A percentile compares a stretch with the other conserved stretches of the same genome.
Conservation (phyloP, 2,329 filamentous ascomycete genomes). For the Fusarium chaquense region DNA sequence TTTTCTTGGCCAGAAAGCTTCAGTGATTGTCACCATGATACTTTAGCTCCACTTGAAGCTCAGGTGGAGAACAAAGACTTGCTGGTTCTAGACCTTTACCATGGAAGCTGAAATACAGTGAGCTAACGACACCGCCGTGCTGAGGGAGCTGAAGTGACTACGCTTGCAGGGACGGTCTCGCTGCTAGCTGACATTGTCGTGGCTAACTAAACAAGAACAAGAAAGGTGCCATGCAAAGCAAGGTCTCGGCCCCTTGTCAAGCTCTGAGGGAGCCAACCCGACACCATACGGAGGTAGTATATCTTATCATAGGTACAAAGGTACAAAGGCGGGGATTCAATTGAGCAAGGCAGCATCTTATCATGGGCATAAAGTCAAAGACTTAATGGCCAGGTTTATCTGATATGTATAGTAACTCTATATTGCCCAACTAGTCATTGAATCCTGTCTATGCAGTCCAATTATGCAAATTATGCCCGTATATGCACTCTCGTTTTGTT, state of each 20-base stretch:
- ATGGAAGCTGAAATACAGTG: slow-evolving; percentile 12
- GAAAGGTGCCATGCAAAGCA: slow-evolving; percentile 4
- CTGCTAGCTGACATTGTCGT: neutral
- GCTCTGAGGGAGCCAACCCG: slow-evolving; percentile 25
- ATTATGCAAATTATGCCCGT: slow-evolving; percentile 1
- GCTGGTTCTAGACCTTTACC: neutral
- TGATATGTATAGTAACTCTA: slow-evolving; percentile 4
- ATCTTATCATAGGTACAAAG: neutral
- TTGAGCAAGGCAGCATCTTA: neutral
- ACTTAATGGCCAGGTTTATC: neutral
- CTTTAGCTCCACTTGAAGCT: slow-evolving; percentile 14
- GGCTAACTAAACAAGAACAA: slow-evolving; percentile 25
- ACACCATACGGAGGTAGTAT: neutral
- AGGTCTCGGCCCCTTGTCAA: neutral
- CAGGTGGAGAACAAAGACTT: slow-evolving; percentile 7
- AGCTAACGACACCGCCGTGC: slow-evolving; percentile 30
- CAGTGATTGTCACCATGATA: slow-evolving; percentile 9
- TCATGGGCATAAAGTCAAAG: neutral
- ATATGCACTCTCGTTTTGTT: slow-evolving; percentile 23
- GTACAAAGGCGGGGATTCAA: neutral
- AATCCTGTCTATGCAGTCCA: slow-evolving; percentile 2
- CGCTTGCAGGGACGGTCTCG: slow-evolving; percentile 2
- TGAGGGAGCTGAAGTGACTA: slow-evolving; percentile 27
- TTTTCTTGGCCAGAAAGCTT: neutral
- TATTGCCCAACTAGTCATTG: slow-evolving; percentile 2